Base-by-base conservation (phyloP, 2,329 filamentous ascomycete species). In the Beauveria pseudobassiana region DNA sequence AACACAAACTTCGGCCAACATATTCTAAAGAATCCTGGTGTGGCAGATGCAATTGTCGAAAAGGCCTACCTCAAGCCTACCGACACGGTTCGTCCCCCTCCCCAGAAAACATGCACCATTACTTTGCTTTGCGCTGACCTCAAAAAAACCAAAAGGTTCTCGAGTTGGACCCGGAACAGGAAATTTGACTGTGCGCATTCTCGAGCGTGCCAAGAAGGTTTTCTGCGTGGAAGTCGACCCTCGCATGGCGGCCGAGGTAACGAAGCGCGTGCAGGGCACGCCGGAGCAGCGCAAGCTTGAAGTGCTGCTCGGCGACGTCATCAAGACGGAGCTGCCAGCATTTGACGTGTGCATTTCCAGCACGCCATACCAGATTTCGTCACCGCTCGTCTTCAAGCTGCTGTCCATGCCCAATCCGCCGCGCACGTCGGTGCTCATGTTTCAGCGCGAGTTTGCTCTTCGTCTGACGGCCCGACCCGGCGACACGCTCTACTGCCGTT, bases 221-320 rank as follows among this genome's bases (percentile, higher is more conserved):
- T 90, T 93, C 56, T 90, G 90, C 4, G 90, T 97, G 56, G 95
- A 99, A 78, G 83, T 97, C 73, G 95, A 99, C 76, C 93, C 95
- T 22, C 84, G 95, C 71, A 98, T 98, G 95, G 92, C 91, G 14
- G 93, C 93, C 63, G 95, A 98, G 77, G 84, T 97, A 65, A 95
- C 91, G 51, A 96, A 93, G 77, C 89, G 93, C 69, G 93, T 98
- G 9, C 93, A 97, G 75, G 93, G 91, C 22, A 96, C 88, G 49
- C 91, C 93, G 0, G 83, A 88, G 67, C 88, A 90, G 72, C 92
- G 91, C 73, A 87, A 91, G 66, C 79, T 99, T 43, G 92, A 97
- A 68, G 87, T 98, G 43, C 79, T 97, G 56, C 79, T 99, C 8
- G 95, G 95, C 48, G 95, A 98, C 75, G 73, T 76, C 10, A 96